Evolutionary conservation across 2,329 filamentous ascomycete genomes (phyloP).

Genomic region (Fusarium scirpi): DNA sequence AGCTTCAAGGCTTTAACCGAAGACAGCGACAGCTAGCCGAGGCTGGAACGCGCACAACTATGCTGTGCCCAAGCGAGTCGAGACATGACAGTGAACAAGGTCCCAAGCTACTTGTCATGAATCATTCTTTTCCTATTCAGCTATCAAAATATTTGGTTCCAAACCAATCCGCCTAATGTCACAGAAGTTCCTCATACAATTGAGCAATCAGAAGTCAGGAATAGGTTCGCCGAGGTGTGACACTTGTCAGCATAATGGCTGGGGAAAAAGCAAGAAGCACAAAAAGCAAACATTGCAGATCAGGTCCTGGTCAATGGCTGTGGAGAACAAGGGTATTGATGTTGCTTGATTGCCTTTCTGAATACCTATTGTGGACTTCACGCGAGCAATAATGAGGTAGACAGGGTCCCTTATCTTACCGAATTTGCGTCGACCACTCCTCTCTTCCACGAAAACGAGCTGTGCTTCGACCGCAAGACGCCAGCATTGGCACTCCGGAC

Average conservation of each 20-base stretch:
- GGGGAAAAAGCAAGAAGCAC: constrained; percentile 22
- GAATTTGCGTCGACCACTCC: neutral
- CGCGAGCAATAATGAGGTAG: neutral
- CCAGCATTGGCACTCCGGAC: constrained; percentile 4
- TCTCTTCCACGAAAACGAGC: constrained; percentile 3
- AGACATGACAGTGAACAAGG: neutral
- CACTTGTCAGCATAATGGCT: neutral
- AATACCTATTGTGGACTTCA: neutral
- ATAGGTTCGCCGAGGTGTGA: neutral
- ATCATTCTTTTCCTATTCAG: neutral
- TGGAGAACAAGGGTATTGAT: constrained; percentile 11
- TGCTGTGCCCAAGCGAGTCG: constrained; percentile 23
- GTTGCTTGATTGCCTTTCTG: neutral
- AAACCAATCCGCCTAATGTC: too few species aligned
- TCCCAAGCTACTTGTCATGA: neutral
- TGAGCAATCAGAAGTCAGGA: neutral
- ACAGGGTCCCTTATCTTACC: neutral
- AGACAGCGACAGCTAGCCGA: constrained; percentile 6
- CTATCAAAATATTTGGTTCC: neutral
- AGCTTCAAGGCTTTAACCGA: constrained; percentile 11
- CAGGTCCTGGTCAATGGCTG: neutral
- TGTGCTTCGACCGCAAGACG: constrained; percentile 15
- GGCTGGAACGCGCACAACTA: constrained; percentile 1
- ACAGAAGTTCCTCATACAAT: neutral
- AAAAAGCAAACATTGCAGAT: constrained; percentile 18